These are phyloP conservation scores for Aspergillus spinulosporus DNA, from an alignment of 2,329 filamentous ascomycete species.

Conservation along the genomic window DNA sequence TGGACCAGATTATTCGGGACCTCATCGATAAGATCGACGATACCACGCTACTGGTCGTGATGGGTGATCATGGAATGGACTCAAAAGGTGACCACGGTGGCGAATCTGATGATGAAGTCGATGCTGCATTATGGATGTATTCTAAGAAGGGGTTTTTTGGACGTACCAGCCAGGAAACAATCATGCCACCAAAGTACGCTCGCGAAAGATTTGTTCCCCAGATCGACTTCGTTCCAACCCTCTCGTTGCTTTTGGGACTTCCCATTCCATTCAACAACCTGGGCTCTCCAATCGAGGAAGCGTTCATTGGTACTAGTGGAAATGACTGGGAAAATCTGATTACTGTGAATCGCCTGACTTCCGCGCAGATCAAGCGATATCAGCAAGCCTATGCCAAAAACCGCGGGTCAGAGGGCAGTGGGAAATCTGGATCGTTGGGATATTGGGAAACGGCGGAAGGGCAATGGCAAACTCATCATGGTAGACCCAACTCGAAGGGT, in stretches of 20 bases:
- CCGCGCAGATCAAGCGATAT: constrained; percentile 86
- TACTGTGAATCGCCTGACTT: constrained; percentile 71
- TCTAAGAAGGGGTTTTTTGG: constrained; percentile 85
- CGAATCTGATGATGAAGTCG: constrained; percentile 92
- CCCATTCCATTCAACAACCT: constrained; percentile 97
- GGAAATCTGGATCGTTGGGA: constrained; percentile 55
- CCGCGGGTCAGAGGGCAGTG: constrained; percentile 65
- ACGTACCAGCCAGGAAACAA: constrained; percentile 62
- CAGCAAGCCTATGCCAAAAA: constrained; percentile 78
- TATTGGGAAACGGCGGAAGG: constrained; percentile 63
- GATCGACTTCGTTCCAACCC: constrained; percentile 92
- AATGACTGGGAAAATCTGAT: constrained; percentile 76
- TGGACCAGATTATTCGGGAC: constrained; percentile 76
- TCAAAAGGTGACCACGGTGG: constrained; percentile 96
- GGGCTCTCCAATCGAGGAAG: constrained; percentile 88
- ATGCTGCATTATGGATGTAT: constrained; percentile 98
- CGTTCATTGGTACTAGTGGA: constrained; percentile 72
- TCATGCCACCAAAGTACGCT: constrained; percentile 63
- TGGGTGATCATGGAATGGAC: constrained; percentile 99
- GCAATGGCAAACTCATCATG: constrained; percentile 49
- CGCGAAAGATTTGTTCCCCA: constrained; percentile 74
- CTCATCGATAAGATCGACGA: constrained; percentile 75
- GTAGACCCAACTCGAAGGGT: constrained; percentile 37
- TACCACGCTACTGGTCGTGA: constrained; percentile 83
- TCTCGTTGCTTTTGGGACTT: constrained; percentile 82